These are phyloP conservation scores for Botrytis porri DNA, from an alignment of 2,329 filamentous ascomycete species.

Conservation along the genomic window DNA sequence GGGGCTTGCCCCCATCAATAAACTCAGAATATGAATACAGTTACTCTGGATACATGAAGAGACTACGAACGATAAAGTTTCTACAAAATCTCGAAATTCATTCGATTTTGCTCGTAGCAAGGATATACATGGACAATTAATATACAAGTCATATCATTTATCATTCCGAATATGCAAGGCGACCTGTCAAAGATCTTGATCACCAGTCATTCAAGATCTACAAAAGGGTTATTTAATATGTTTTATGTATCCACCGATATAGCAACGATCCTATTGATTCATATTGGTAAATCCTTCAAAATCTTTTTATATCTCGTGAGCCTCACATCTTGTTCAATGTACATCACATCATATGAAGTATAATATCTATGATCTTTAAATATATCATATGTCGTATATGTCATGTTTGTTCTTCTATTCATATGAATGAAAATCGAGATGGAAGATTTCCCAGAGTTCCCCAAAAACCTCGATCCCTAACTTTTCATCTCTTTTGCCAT, in stretches of 20 bases:
- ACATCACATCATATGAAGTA: background rate
- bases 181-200: background rate
- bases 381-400: background rate
- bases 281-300: background rate
- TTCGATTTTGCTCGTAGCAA: background rate
- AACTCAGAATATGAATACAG: background rate
- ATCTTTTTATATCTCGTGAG: background rate
- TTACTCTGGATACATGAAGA: background rate
- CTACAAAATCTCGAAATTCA: background rate
- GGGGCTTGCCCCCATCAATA: constrained; percentile 7
- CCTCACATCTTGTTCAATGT: background rate
- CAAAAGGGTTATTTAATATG: background rate
- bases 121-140: background rate
- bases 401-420: background rate
- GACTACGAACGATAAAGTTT: background rate
- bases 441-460: background rate
- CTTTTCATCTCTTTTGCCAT: background rate
- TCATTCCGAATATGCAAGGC: background rate
- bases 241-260: background rate
- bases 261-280: background rate
- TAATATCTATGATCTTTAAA: background rate
- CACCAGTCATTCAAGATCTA: background rate
- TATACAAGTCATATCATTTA: background rate
- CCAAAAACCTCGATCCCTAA: background rate
- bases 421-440: background rate